Evolutionary conservation across 192 early-diverging fungal genomes (phyloP), one percentile per base, ranked within the genome.

Genomic region (Linderina pennispora): DNA sequence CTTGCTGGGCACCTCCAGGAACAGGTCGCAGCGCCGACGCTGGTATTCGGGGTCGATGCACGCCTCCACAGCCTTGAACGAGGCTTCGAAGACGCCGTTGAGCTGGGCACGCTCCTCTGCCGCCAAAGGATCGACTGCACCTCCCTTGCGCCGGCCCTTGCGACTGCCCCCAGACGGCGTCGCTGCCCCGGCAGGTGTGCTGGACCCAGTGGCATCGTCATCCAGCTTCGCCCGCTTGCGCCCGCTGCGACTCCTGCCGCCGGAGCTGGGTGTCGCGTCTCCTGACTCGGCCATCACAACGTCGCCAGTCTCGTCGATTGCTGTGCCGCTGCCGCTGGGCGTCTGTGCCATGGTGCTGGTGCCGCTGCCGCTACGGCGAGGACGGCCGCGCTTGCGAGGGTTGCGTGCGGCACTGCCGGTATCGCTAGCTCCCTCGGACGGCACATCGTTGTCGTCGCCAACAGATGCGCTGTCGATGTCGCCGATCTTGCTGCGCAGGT

Each of bases 1-100:
- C 39, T 78, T 76, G 51, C 69, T 77, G 11, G 87, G 88, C 19
- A 98, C 60, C 36, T 78, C 73, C 52, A 83, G 53, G 65, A 94
- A 97, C 21, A 95, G 67, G 45, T 86, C 89, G 45, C 87, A 78
- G 28, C 65, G 76, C 33, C 86, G 83, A 23, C 46, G 47, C 24
- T 45, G 53, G 28, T 53, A 63, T 25, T 66, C 70, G 20, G 47
- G 36, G 4, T 65, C 55, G 2, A 45, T 42, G 31, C 56, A 45
- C 4, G 48, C 64, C 64, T 58, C 53, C 13, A 61, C 68, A 1
- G 62, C 61, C 21, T 36, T 31, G 36, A 62, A 70, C 23, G 59
- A 37, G 5, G 59, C 59, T 14, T 62, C 66, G 25, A 70, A 58
- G 8, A 43, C 41, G 8, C 25, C 50, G 14, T 53, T 52, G 16